phyloP scores from a whole-genome alignment of 257 asterid genomes.

The Jasminum sambac region DNA sequence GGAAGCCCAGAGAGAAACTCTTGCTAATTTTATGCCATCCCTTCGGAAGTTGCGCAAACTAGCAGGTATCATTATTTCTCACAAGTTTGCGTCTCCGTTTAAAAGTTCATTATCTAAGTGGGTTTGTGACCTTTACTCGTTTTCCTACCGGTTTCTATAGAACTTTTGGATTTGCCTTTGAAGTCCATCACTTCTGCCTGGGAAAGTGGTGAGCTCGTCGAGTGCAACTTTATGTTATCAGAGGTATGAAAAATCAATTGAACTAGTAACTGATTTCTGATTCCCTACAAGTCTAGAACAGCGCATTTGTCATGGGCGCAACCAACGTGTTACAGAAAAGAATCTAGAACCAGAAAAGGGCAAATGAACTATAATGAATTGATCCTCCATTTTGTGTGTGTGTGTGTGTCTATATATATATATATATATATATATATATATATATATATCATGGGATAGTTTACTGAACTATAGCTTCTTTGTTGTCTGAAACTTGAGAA shows the following conservation, averaged over 20 bases:
- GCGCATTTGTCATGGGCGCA: neutral
- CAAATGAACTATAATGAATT: neutral
- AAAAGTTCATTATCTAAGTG: conserved; percentile 10
- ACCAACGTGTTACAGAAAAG: neutral
- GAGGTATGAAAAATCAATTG: conserved; percentile 57
- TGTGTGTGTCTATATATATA: too few relatives aligned
- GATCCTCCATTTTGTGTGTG: neutral
- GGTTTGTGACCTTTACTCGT: conserved; percentile 9
- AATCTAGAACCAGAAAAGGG: neutral
- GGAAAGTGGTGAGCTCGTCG: conserved; percentile 87
- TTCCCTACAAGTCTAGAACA: neutral
- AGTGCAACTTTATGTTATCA: conserved; percentile 52
- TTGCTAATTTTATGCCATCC: conserved; percentile 51
- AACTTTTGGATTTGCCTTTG: conserved; percentile 93
- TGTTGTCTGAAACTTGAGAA: neutral
- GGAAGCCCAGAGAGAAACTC: conserved; percentile 38
- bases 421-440: too few relatives aligned
- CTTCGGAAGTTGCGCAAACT: conserved; percentile 70
- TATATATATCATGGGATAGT: too few relatives aligned
- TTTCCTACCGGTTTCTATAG: conserved; percentile 34
- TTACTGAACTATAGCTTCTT: neutral
- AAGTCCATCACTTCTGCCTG: conserved; percentile 75
- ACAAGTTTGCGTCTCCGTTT: conserved; percentile 8
- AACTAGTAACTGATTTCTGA: neutral
- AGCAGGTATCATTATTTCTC: conserved; percentile 50